These are phyloP conservation scores for maize (Zea mays) DNA, from an alignment of 176 grass and related monocot species.

Conservation along the genomic window Zm-B73-REFERENCE-NAM-5.0 NC_050101.1:177103001-177103500, in stretches of 20 bases:
- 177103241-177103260: neutral
- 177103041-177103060: neutral
- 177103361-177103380: neutral
- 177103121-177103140: neutral
- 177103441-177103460: neutral
- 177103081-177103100: neutral
- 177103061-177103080: neutral
- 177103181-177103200: neutral
- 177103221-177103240: neutral
- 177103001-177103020: neutral
- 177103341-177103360: neutral
- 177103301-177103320: neutral
- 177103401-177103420: neutral
- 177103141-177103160: neutral
- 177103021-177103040: neutral
- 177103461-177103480: conserved; percentile 80
- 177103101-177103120: neutral
- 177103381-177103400: neutral
- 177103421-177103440: conserved; percentile 11
- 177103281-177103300: neutral
- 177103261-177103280: neutral
- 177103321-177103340: neutral
- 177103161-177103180: neutral
- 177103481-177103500: conserved; percentile 84
- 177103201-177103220: neutral